phyloP scores from a whole-genome alignment of 306 rosid species.

The Sesbania bispinosa region DNA sequence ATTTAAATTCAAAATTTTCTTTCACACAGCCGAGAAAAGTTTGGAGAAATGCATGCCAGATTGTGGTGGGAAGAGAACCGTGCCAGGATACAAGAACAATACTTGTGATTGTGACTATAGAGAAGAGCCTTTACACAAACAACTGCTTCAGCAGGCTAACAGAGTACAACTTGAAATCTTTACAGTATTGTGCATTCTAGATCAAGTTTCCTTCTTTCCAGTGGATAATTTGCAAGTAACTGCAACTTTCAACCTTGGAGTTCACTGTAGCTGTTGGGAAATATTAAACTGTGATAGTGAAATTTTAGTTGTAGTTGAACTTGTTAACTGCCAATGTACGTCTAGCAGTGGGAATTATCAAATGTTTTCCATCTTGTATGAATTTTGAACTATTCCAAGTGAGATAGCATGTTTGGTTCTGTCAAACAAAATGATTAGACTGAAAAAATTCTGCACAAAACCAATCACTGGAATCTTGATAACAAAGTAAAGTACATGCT shows the following conservation, averaged over 20 bases:
- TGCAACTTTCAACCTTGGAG: slow-evolving; percentile 23
- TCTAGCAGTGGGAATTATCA: slow-evolving; percentile 4
- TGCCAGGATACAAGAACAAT: slow-evolving; percentile 87
- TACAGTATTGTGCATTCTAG: slow-evolving; percentile 40
- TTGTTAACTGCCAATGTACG: slow-evolving; percentile 3
- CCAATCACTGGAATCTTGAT: background rate
- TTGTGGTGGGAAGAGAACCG: slow-evolving; percentile 97
- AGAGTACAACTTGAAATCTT: slow-evolving; percentile 28
- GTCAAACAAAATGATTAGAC: slow-evolving; percentile 5
- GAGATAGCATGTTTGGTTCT: slow-evolving; percentile 10
- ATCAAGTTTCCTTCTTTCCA: slow-evolving; percentile 16
- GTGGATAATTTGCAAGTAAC: slow-evolving; percentile 39
- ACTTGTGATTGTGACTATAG: slow-evolving; percentile 46
- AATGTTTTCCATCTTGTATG: slow-evolving; percentile 28
- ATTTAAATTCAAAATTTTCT: background rate
- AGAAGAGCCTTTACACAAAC: slow-evolving; percentile 11
- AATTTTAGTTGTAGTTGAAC: slow-evolving; percentile 29
- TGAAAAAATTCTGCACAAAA: background rate
- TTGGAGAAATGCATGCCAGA: slow-evolving; percentile 86
- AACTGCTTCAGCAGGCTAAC: slow-evolving; percentile 41
- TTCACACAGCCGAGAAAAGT: slow-evolving; percentile 74
- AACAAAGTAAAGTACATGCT: background rate
- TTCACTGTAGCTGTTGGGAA: slow-evolving; percentile 30
- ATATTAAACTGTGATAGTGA: slow-evolving; percentile 26
- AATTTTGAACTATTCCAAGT: slow-evolving; percentile 22